Conservation (phyloP, 1,139 yeast genomes). For the Kluyveromyces sp. region DNA sequence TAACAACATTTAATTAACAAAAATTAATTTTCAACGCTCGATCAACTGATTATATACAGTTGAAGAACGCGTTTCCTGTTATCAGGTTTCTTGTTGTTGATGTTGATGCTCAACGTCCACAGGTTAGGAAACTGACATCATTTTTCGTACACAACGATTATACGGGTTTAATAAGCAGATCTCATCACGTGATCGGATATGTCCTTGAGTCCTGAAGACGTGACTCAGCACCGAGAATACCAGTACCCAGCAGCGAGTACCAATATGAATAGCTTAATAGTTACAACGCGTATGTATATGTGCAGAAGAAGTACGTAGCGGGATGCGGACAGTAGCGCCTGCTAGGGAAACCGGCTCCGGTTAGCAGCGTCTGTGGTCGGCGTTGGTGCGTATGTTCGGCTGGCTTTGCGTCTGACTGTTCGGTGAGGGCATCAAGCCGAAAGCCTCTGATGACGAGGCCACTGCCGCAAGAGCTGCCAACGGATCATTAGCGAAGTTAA, state of each 20-base stretch:
- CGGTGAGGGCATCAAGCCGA: constrained; percentile 12
- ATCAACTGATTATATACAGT: background rate
- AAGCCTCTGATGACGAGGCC: constrained; percentile 31
- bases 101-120: background rate
- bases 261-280: background rate
- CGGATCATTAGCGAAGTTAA: constrained; percentile 32
- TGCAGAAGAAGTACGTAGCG: no score
- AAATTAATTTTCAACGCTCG: background rate
- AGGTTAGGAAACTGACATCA: background rate
- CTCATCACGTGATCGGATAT: background rate
- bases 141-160: background rate
- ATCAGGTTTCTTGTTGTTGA: background rate
- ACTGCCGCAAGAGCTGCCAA: constrained; percentile 34
- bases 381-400: background rate
- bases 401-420: background rate
- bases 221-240: no score
- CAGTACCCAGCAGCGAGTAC: no score
- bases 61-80: background rate
- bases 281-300: background rate
- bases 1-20: no score
- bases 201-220: no score
- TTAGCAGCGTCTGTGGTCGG: background rate
- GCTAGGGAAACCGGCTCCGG: background rate
- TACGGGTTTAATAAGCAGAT: background rate
- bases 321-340: no score